Percentiles rank a stretch among this genome's conserved stretches.
phyloP scores from a whole-genome alignment of 106 monocot genomes.

The Platanthera zijinensis region DNA sequence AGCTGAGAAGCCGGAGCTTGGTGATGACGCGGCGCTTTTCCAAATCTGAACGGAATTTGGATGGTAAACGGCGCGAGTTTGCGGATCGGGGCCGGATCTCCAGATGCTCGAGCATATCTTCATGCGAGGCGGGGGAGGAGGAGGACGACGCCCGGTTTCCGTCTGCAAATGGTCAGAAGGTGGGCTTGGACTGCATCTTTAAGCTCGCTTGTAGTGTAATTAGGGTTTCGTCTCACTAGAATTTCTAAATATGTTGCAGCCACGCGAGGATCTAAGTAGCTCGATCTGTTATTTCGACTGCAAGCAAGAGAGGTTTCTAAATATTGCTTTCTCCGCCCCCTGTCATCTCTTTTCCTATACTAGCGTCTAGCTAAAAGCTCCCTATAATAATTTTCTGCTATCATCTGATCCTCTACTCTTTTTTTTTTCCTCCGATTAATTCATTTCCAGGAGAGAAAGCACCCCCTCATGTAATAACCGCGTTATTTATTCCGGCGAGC shows the following conservation, averaged over 20 bases:
- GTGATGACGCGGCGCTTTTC: slow-evolving; percentile 10
- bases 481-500: slow-evolving; percentile 13
- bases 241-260: slow-evolving; percentile 2
- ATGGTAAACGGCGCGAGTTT: background rate
- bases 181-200: slow-evolving; percentile 10
- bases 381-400: background rate
- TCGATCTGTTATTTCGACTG: slow-evolving; percentile 10
- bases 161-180: slow-evolving; percentile 19
- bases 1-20: slow-evolving; percentile 17
- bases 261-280: slow-evolving; percentile 6
- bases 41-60: background rate
- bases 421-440: background rate
- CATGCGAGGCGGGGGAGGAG: slow-evolving; percentile 6
- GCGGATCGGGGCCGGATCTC: slow-evolving; percentile 12
- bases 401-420: background rate
- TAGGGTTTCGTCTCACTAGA: slow-evolving; percentile 2
- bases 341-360: background rate
- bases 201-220: background rate
- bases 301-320: slow-evolving; percentile 20
- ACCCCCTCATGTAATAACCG: slow-evolving; percentile 18
- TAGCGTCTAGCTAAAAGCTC: background rate
- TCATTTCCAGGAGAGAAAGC: slow-evolving; percentile 27
- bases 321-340: background rate
- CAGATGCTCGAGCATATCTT: slow-evolving; percentile 14
- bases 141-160: background rate